Base-by-base conservation (phyloP, 805 yeast species). In the Ogataea corticis region DNA sequence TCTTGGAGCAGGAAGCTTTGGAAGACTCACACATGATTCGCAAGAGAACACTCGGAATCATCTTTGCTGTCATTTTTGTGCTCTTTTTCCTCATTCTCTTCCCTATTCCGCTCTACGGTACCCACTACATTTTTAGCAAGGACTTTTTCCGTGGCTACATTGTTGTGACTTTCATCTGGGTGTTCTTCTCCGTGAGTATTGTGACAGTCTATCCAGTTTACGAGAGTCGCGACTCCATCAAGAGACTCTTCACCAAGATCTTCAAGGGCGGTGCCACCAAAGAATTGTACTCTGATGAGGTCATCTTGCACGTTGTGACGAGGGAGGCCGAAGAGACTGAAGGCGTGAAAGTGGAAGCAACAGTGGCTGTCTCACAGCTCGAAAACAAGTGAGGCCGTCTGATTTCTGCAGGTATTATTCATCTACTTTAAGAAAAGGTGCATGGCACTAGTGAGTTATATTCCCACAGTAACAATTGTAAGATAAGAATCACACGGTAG, bases 141-240 rank as follows among this genome's bases (percentile, higher is more conserved):
- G 45, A 62, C 4, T 71, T 66, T 47, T 72, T 69, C 50, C 55
- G 58, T 28, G 75, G 76, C 2, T 71, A 65, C 52, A 63, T 67
- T 23, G 63, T 66, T 12, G 70, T 72, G 23, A 58, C 67, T 6
- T 54, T 70, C 34, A 46, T 71, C 13, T 71, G 75, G 75, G 61
- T 67, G 12, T 71, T 69, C 48, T 50, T 61, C 33, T 65, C 76
- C 0, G 50, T 51, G 9, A 62, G 63, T 35, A 60, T 70, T 42
- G 78, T 75, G 40, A 63, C 75, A 1, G 45, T 77, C 12, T 74
- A 69, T 25, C 82, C 82, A n/a, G 43, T 76, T 19, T 66, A 62
- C 55, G 79, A 77, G 55, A 76, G 79, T 25, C n/a, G 28, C 30
- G 33, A 37, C n/a, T 40, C 45, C 10, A 43, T 49, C 39, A 25